Conservation (phyloP, 345 rosid genomes). For the Triadica sebifera region DNA sequence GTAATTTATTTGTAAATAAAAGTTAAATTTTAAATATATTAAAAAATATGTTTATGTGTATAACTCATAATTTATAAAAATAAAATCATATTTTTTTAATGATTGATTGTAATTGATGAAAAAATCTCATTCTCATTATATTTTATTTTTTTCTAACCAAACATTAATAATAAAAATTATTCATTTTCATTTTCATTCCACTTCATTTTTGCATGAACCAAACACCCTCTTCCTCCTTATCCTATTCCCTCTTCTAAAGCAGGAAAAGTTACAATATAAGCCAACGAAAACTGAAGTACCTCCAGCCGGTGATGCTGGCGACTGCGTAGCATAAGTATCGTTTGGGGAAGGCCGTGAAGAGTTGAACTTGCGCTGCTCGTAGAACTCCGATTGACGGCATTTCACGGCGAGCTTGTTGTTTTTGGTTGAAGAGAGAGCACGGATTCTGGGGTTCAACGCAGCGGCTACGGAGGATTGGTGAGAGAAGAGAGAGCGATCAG, state of each 20-base stretch:
- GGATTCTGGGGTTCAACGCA: constrained; percentile 20
- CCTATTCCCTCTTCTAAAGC: neutral
- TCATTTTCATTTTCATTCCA: too few species aligned
- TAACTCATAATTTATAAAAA: too few species aligned
- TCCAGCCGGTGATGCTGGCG: constrained; percentile 15
- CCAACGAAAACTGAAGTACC: constrained; percentile 15
- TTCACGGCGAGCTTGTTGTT: constrained; percentile 34
- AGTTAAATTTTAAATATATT: too few species aligned
- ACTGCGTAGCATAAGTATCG: constrained; percentile 24
- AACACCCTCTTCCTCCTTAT: too few species aligned
- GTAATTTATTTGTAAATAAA: too few species aligned
- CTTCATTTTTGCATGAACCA: too few species aligned
- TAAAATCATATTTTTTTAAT: too few species aligned
- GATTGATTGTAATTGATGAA: too few species aligned
- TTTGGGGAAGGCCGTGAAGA: constrained; percentile 18
- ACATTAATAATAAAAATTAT: too few species aligned
- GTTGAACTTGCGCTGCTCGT: constrained; percentile 29
- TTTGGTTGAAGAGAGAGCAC: constrained; percentile 23
- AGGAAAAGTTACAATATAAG: neutral
- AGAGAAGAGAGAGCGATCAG: constrained; percentile 18
- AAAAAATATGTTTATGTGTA: too few species aligned
- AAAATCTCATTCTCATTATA: too few species aligned
- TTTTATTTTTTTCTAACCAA: too few species aligned
- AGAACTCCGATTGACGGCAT: constrained; percentile 63
- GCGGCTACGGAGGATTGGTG: neutral